These are phyloP conservation scores for Botrytis porri DNA, from an alignment of 2,329 filamentous ascomycete genomes.

Conservation along the genomic window DNA sequence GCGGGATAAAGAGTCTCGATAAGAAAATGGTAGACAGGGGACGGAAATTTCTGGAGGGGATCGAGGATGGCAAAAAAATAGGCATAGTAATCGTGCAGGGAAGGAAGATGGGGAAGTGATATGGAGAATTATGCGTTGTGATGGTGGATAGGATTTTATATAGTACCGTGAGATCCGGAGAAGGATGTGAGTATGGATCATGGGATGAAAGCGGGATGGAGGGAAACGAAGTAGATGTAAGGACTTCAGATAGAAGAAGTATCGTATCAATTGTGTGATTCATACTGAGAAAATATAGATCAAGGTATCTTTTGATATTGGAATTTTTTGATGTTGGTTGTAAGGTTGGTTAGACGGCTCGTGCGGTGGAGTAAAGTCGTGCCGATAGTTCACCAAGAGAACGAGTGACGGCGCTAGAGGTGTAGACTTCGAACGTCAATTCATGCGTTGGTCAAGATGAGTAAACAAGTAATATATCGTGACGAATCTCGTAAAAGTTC, in stretches of 20 bases:
- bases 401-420: background rate
- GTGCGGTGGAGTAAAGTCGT: background rate
- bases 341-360: background rate
- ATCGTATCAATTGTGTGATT: background rate
- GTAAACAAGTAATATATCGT: background rate
- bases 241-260: background rate
- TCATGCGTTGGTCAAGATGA: background rate
- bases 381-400: background rate
- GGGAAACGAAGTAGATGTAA: background rate
- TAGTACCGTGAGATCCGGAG: background rate
- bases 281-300: background rate
- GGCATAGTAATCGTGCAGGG: background rate
- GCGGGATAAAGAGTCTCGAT: background rate
- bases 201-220: background rate
- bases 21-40: background rate
- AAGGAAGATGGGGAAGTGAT: background rate
- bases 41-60: background rate
- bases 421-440: background rate
- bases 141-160: background rate
- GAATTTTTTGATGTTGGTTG: background rate
- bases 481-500: background rate
- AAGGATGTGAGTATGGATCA: background rate
- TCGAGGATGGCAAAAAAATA: background rate
- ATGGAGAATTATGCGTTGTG: constrained; percentile 3
- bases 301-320: background rate